Base-by-base conservation (phyloP, 176 grass and related monocot species). In the Melocanna baccifera region DNA sequence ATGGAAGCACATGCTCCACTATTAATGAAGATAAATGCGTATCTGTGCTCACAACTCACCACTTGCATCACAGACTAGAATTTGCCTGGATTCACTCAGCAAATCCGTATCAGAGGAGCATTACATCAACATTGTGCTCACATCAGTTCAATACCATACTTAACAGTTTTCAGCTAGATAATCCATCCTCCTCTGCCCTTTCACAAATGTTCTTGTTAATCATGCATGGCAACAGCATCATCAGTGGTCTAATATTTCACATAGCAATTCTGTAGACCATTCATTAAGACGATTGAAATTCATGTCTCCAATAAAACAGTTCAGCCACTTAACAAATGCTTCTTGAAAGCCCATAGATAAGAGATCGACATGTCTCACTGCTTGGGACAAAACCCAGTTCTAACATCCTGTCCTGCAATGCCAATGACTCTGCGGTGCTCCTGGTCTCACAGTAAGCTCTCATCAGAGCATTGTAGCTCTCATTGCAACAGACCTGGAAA, bases 331-430 rank as follows among this genome's bases (percentile, higher is more conserved):
- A 82, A 72, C 37, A 39, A 66, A 47, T 56, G 63, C 79, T 80
- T 89, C 74, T 95, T 30, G 88, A 95, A 15, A 95, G 68, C 22
- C 89, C 87, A 93, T 83, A 76, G 67, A 98, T 91, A 41, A 95
- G 58, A 36, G 47, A 93, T 73, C 62, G 87, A 62, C 96, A 95
- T 34, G 93, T 98, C 64, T 92, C 85, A 29, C 75, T 87, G 89
- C 75, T 95, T 30, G 92, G 91, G 69, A 93, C 68, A 84, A 93
- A 95, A 57, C 96, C 96, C 72, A 92, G 36, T 64, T 87, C 63
- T 62, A 88, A 71, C 93, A 98, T 93, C 57, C 93, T 93, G 20
- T 92, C 87, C 76, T 95, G 93, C 47, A 98, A 72, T 53, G 83
- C 87, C 4, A 95, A 29, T 58, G 87, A 83, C 57, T 93, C 87